Base-by-base conservation (phyloP, 2,329 filamentous ascomycete genomes). In the Colletotrichum lupini region DNA sequence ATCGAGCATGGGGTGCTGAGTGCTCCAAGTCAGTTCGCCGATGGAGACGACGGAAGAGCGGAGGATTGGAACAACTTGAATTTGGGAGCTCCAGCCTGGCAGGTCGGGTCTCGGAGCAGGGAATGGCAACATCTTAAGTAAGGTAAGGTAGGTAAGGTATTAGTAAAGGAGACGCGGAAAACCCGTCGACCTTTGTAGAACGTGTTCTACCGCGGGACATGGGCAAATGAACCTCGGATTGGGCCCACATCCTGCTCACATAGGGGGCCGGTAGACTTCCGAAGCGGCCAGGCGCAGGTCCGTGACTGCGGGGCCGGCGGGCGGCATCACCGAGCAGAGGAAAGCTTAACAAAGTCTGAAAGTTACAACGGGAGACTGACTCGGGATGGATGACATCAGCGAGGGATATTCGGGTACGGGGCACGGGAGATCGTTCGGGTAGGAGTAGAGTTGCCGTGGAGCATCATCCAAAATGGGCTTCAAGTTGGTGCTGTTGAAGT, bases 301-400 rank as follows among this genome's bases (percentile, higher is more conserved):
- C 28, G 42, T 22, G 37, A 35, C 6, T 3, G n/a, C 14, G 37
- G 69, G 64, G 35, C 59, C 32, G 16, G 30, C 42, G 11, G 42
- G 42, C 42, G 42, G 60, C 26, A 26, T 63, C 49, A 14, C 64
- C 58, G 65, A 55, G 14, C 19, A 46, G 30, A 60, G 22, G 28
- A 68, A 59, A 63, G 60, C 46, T 57, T 58, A 32, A 57, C 19
- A 8, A 22, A 52, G 30, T 46, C 19, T 46, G 42, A n/a, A 19
- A 46, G 16, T 52, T 55, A 6, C 12, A 12, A 28, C 30, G 19
- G 42, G 14, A n/a, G 22, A 55, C 55, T 72, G 63, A 68, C 68
- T 72, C 64, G 66, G 22, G n/a, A 11, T n/a, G 26, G 9, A 28
- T 58, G 49, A 37, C 26, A 61, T 61, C 32, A 56, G 26, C 56